These are phyloP conservation scores for Cercophora sp. DNA, from an alignment of 495 filamentous ascomycete species.

Conservation along the genomic window DNA sequence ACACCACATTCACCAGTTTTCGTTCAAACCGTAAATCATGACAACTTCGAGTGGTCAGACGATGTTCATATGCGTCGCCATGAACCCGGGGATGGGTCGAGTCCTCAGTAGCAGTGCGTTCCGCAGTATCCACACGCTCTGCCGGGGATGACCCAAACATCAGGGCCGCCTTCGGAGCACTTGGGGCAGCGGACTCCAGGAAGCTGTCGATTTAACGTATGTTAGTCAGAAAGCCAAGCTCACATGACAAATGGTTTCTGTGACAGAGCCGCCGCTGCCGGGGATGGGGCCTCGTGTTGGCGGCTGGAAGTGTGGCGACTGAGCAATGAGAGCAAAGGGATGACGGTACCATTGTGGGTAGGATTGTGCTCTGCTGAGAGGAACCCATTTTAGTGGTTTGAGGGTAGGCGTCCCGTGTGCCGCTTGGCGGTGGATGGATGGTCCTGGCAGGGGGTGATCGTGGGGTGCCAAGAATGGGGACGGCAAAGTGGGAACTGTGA, in stretches of 20 bases:
- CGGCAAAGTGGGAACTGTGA: too few relatives aligned
- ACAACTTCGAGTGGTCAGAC: too few relatives aligned
- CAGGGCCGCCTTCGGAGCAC: constrained; percentile 33
- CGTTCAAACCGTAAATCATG: too few relatives aligned
- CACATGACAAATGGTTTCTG: constrained; percentile 13
- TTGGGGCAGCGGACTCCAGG: constrained; percentile 35
- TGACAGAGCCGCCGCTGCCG: constrained; percentile 1
- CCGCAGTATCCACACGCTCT: constrained; percentile 33
- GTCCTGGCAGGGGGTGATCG: too few relatives aligned
- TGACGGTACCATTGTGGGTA: background rate
- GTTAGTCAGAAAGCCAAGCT: constrained; percentile 8
- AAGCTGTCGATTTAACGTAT: constrained; percentile 6
- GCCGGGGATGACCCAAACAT: constrained; percentile 42
- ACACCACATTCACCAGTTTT: too few relatives aligned
- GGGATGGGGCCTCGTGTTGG: background rate
- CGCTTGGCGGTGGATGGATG: too few relatives aligned
- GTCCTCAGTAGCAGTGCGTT: constrained; percentile 21
- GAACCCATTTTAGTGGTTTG: too few relatives aligned
- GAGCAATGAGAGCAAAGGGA: background rate
- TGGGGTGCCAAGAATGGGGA: too few relatives aligned
- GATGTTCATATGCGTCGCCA: too few relatives aligned
- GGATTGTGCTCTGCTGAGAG: background rate
- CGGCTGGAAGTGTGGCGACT: background rate
- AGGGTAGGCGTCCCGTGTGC: too few relatives aligned
- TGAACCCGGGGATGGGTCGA: background rate